These are phyloP conservation scores for Lipomyces yamadae DNA, from an alignment of 805 yeast species.

Conservation along the genomic window DNA sequence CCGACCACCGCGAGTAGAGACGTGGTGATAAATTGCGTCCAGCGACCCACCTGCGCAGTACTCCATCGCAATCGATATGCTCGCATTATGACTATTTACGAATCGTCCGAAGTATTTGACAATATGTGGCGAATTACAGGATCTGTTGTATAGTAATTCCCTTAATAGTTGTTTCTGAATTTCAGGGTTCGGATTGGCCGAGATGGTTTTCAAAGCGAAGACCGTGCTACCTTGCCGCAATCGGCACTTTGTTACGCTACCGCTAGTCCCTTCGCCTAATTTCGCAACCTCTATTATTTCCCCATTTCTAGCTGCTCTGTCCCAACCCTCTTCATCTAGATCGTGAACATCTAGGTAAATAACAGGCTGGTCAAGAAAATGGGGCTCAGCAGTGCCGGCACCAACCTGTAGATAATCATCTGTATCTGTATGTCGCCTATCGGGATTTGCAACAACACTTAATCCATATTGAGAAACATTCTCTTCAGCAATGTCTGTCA, in stretches of 20 bases:
- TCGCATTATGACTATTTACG: slow-evolving; percentile 71
- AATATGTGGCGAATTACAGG: slow-evolving; percentile 80
- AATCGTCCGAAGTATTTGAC: slow-evolving; percentile 94
- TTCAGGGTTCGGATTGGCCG: slow-evolving; percentile 80
- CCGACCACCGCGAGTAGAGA: slow-evolving; percentile 74
- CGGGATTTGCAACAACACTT: not conserved
- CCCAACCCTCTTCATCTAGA: slow-evolving; percentile 79
- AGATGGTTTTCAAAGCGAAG: slow-evolving; percentile 82
- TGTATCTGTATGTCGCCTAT: not conserved
- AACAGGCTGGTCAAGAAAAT: not conserved
- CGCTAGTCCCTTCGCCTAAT: slow-evolving; percentile 95
- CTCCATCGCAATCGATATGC: slow-evolving; percentile 95
- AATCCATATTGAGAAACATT: not conserved
- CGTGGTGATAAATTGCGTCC: slow-evolving; percentile 86
- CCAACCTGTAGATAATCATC: not conserved
- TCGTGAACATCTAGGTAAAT: slow-evolving; percentile 53
- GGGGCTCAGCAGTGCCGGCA: not conserved
- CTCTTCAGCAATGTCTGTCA: not conserved
- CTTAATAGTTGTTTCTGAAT: slow-evolving; percentile 87
- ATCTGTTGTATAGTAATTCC: slow-evolving; percentile 84
- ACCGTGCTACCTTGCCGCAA: slow-evolving; percentile 62
- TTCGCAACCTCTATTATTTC: slow-evolving; percentile 70
- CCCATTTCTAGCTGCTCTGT: slow-evolving; percentile 55
- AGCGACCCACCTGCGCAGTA: slow-evolving; percentile 92
- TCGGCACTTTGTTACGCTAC: slow-evolving; percentile 80